A percentile compares a stretch with the other conserved stretches of the same genome.
phyloP scores from a whole-genome alignment of 2,329 filamentous ascomycete species.

The Elsinoe necatrix region DNA sequence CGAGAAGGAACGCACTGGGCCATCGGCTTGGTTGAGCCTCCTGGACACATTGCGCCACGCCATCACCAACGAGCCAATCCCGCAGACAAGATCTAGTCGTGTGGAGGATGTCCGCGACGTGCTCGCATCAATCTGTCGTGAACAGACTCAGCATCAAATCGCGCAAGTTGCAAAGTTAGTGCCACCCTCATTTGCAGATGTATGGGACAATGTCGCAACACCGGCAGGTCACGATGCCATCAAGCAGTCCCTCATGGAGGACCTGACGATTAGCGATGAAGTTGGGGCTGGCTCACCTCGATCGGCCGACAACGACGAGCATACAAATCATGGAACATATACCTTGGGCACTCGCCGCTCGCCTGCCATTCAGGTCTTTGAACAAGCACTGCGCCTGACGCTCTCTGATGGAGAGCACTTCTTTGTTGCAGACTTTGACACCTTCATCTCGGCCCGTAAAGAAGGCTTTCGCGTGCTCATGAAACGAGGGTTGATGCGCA shows the following conservation, averaged over 20 bases:
- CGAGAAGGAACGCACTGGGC: slow-evolving; percentile 2
- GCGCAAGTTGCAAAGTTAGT: neutral
- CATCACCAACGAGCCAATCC: slow-evolving; percentile 5
- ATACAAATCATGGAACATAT: neutral
- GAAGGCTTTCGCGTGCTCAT: neutral
- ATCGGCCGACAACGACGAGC: neutral
- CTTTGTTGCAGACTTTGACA: neutral
- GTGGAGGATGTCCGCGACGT: slow-evolving; percentile 4
- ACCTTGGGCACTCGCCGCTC: slow-evolving; percentile 1
- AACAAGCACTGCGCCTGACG: neutral
- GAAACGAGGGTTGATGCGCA: slow-evolving; percentile 1
- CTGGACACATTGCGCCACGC: neutral
- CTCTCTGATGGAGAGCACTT: neutral
- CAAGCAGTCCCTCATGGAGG: neutral
- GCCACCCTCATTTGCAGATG: neutral
- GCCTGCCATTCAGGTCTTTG: neutral
- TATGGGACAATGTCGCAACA: slow-evolving; percentile 1
- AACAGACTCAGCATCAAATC: neutral
- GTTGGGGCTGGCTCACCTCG: neutral
- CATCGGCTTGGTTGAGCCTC: neutral
- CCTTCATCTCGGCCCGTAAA: neutral
- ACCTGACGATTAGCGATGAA: neutral
- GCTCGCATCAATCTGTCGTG: neutral
- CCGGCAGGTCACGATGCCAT: neutral
- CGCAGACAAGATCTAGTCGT: neutral